Base-by-base conservation (phyloP, 2,329 filamentous ascomycete species). In the Emmonsiellopsis sp. region DNA sequence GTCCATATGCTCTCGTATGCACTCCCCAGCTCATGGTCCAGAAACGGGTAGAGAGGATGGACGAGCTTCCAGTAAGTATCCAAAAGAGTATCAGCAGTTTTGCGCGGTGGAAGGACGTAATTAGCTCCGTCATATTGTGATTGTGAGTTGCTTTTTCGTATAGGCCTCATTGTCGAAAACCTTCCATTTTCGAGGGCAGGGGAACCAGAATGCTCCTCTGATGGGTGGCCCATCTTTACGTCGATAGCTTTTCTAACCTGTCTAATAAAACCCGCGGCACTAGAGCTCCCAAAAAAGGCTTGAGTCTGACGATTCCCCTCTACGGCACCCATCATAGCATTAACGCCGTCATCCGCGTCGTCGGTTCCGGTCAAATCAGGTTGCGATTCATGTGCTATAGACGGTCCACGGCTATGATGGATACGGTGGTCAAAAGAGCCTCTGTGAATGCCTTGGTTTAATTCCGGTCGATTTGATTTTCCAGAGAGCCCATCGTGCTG, bases 261-360 rank as follows among this genome's bases (percentile, higher is more conserved):
- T 1, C 67, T 68, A 32, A 74, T 76, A 47, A 77, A 77, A 2
- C 72, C 73, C 0, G 73, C 72, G 0, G 72, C 71, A 53, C 74
- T 76, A 13, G 73, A 76, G 55, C 68, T 75, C 0, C 74, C 74
- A 52, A 76, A 77, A 54, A 74, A 75, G 14, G 74, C 74, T 11
- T 71, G 65, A 0, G 66, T 73, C 21, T 61, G 68, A 0, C 21
- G 21, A 27, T 69, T 72, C 52, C 75, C 72, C 31, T 74, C 72
- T 2, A 72, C 62, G 1, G 75, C 67, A 0, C 71, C 71, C 6
- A 73, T 75, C 71, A 77, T 76, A 2, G 74, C 74, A 55, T 72
- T 40, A 11, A 14, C 11, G 14, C 11, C 11, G 37, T 14, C 14
- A 11, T 40, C 37, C 3, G 37, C 37, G 53, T 75, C 72, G 42